phyloP scores from a whole-genome alignment of 768 basidiomycete species.

The Kwoniella shandongensis region DNA sequence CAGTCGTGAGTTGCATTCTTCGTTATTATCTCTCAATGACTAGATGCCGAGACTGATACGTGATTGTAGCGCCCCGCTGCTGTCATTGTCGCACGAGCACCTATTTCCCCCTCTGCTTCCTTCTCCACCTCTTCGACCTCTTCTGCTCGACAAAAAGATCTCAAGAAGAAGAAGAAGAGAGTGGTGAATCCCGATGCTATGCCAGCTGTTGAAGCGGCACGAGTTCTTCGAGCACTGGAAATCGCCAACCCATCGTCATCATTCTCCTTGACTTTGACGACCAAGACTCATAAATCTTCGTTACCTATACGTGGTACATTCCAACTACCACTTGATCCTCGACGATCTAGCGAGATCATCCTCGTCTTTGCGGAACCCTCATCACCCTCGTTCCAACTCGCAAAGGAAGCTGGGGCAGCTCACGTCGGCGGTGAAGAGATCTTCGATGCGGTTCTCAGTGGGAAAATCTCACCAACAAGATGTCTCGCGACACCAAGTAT shows the following conservation, averaged over 20 bases:
- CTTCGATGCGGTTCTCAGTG: conserved; percentile 73
- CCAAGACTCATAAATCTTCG: conserved; percentile 72
- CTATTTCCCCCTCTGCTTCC: conserved; percentile 10
- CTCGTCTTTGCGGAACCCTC: conserved; percentile 94
- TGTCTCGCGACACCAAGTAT: conserved; percentile 80
- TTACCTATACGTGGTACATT: conserved; percentile 88
- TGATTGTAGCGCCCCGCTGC: conserved; percentile 16
- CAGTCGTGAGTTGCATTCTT: no score
- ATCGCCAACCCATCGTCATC: conserved; percentile 72
- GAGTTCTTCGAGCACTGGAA: conserved; percentile 64
- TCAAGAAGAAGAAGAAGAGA: conserved; percentile 31
- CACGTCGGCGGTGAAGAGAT: conserved; percentile 88
- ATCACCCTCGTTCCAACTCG: conserved; percentile 60
- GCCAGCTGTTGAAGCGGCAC: conserved; percentile 47
- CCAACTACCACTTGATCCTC: conserved; percentile 70
- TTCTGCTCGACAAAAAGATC: conserved; percentile 9
- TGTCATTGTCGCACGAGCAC: conserved; percentile 1
- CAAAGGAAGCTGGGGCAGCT: conserved; percentile 81
- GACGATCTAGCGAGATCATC: conserved; percentile 69
- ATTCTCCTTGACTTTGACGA: conserved; percentile 78
- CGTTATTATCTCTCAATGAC: no score
- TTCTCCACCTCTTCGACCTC: conserved; percentile 10
- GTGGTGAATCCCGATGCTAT: conserved; percentile 48
- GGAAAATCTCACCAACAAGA: conserved; percentile 74
- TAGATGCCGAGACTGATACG: no score